Base-by-base conservation (phyloP, 441 rosid species). In the Geranium incanum region DNA sequence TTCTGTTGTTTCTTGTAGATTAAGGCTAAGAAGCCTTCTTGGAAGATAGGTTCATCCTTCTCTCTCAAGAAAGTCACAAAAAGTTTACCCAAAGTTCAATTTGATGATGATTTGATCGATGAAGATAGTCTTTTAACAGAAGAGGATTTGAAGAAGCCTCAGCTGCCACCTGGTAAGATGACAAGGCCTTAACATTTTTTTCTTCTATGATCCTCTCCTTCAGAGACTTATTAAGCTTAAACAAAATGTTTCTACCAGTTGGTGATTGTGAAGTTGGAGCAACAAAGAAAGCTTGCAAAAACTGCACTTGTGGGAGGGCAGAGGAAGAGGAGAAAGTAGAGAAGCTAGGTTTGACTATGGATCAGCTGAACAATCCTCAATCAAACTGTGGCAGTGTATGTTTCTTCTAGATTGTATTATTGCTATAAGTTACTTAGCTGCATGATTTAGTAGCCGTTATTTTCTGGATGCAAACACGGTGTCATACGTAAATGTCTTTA, bases 231-330 rank as follows among this genome's bases (percentile, higher is more conserved):
- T 41, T 6, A 41, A 11, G 48, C 11, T 41, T 41, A 1, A 41
- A 41, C 48, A 41, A 41, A 41, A 41, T 41, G 48, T 41, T 41
- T 74, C 97, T 28, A 78, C 72, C 80, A 94, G 97, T 66, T 59
- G 93, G 84, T 15, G 98, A 90, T 78, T 95, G 97, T 45, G 97
- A 89, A 73, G 85, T 85, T 16, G 87, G 90, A 75, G 86, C 86
- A 86, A 82, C 93, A 11, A 89, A 89, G 83, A 95, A 92, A 82
- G 99, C 99, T 73, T 95, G 97, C 89, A 92, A 90, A 83, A 95
- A 90, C 80, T 95, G 99, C 68, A 83, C 81, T 0, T 92, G 99
- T 71, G 99, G 97, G 9, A 87, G 99, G 81, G 97, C 99, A 38
- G 99, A 95, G 82, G 87, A 66, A 37, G 97, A 95, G 82, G 95